Evolutionary conservation across 1,284 basidiomycete species (phyloP).

Genomic region (Sanguinoderma infundibulare): DNA sequence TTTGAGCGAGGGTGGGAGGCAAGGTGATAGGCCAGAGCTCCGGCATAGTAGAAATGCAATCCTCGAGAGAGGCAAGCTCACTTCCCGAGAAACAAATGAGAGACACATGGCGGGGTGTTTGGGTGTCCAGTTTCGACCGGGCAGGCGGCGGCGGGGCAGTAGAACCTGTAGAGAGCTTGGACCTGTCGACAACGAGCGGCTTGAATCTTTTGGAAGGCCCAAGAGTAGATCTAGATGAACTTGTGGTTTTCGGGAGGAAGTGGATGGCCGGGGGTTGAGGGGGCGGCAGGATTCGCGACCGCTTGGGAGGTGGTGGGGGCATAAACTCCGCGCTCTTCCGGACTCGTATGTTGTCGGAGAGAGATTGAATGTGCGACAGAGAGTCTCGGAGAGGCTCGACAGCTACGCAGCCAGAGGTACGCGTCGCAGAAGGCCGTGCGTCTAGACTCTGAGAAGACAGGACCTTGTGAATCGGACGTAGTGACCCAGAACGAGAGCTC

Average conservation of each 20-base stretch:
- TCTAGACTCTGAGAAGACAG: neutral
- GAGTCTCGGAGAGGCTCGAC: neutral
- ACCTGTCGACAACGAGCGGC: conserved; percentile 36
- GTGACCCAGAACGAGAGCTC: neutral
- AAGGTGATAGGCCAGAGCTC: conserved; percentile 48
- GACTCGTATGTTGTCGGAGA: neutral
- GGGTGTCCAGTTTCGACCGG: too few species aligned
- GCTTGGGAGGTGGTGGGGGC: conserved; percentile 13
- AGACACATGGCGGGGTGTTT: too few species aligned
- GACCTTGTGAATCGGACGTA: neutral
- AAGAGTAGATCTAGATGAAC: neutral
- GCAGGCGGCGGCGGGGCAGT: too few species aligned
- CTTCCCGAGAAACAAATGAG: neutral
- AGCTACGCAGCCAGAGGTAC: neutral
- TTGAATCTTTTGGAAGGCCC: conserved; percentile 39
- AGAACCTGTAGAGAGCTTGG: too few species aligned
- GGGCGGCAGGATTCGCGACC: conserved; percentile 8
- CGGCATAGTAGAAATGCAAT: conserved; percentile 16
- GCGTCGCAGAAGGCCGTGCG: neutral
- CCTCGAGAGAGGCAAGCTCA: conserved; percentile 37
- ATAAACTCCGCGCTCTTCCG: neutral
- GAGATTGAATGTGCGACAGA: neutral
- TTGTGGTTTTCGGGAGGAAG: neutral
- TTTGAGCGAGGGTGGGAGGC: conserved; percentile 60
- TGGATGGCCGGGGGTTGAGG: neutral